Base-by-base conservation (phyloP, 2,329 filamentous ascomycete genomes). In the Diaporthe capsici region DNA sequence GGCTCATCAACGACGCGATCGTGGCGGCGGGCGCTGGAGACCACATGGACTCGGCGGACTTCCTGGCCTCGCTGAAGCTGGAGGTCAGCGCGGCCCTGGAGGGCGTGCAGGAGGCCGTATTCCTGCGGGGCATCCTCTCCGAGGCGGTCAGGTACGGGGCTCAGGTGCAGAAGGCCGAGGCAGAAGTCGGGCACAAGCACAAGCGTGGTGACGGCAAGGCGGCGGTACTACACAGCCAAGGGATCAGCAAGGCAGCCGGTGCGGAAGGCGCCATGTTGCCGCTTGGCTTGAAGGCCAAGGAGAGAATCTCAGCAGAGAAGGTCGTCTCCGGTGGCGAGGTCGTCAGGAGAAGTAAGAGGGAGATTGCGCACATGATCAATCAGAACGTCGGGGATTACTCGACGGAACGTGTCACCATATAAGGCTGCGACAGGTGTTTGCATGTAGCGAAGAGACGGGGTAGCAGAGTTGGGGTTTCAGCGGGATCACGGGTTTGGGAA, bases 351-450 rank as follows among this genome's bases (percentile, higher is more conserved):
- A 95, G 89, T 79, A 88, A 86, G 79, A 88, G 95, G 83, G 94
- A 98, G 85, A 92, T 93, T 75, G 94, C 94, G 25, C 91, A 94
- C 84, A 85, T 97, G 83, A 91, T 94, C 81, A 95, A 94, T 82
- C 94, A 94, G 85, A 93, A 92, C 82, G 93, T 96, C 77, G 94
- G 94, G 74, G 91, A 93, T 79, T 98, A 98, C 85, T 95, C 94
- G 63, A 89, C 96, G 78, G 95, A 98, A 86, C 91, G 92, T 84
- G 92, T 98, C 79, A 84, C 89, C 71, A 86, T 95, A 80, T 95
- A 88, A 86, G 76, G 81, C 78, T 76, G 77, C 12, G 34, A 74
- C 79, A 75, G 9, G 28, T 60, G 37, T n/a, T 22, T 57, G 25
- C 42, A 68, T 4, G 31, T 75, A 74, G 44, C 71, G 68, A 12